These are phyloP conservation scores for Pseudogymnoascus verrucosus DNA, from an alignment of 2,329 filamentous ascomycete species.

Conservation along the genomic window DNA sequence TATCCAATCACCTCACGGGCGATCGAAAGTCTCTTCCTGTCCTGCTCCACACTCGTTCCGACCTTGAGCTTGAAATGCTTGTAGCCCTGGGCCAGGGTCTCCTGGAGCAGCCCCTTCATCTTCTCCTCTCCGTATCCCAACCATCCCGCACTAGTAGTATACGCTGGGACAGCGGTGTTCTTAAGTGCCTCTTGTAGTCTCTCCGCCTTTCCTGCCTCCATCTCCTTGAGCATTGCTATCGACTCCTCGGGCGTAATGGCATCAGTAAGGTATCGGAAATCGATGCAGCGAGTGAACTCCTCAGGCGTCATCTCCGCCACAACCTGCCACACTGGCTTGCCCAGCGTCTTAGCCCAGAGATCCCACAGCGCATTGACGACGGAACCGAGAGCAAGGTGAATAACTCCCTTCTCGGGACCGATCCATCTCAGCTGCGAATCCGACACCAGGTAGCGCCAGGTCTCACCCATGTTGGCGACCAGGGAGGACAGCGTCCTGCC, in stretches of 20 bases:
- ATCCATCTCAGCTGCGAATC: slow-evolving; percentile 89
- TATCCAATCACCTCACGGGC: slow-evolving; percentile 72
- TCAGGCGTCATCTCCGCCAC: slow-evolving; percentile 82
- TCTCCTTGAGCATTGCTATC: slow-evolving; percentile 56
- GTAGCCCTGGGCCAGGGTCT: slow-evolving; percentile 70
- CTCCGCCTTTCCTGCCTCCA: slow-evolving; percentile 57
- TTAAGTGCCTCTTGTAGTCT: slow-evolving; percentile 64
- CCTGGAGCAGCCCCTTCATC: slow-evolving; percentile 63
- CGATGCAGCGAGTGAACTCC: slow-evolving; percentile 76
- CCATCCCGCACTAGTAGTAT: slow-evolving; percentile 84
- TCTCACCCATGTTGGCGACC: slow-evolving; percentile 71
- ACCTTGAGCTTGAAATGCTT: slow-evolving; percentile 86
- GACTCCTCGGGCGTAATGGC: slow-evolving; percentile 79
- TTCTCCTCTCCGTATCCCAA: slow-evolving; percentile 78
- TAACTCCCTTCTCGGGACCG: slow-evolving; percentile 84
- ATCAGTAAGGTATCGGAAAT: slow-evolving; percentile 89
- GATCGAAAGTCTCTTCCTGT: slow-evolving; percentile 60
- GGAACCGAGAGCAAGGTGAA: slow-evolving; percentile 78
- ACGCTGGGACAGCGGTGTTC: slow-evolving; percentile 71
- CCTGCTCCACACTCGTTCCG: slow-evolving; percentile 61
- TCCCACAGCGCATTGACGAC: slow-evolving; percentile 90
- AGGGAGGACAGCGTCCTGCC: slow-evolving; percentile 68
- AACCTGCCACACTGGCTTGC: slow-evolving; percentile 82
- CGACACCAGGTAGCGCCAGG: slow-evolving; percentile 82
- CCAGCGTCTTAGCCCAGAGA: slow-evolving; percentile 75